Evolutionary conservation across 352 stramenopile genomes (phyloP), one percentile per base, ranked within the genome.

Genomic region (Phytopythium mirpurense): DNA sequence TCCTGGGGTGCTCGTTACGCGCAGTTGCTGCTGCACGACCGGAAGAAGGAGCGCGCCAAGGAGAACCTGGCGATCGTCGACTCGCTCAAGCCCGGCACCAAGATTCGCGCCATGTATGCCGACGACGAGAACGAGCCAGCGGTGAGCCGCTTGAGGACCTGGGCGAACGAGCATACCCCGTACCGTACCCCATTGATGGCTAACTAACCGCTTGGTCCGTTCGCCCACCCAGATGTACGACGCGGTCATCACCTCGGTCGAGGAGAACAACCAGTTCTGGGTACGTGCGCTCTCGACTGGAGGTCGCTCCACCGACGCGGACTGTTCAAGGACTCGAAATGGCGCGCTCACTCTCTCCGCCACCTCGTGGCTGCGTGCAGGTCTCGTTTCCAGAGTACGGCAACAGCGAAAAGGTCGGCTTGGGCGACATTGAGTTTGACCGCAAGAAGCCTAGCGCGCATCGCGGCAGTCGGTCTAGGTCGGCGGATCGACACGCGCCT

Each of bases 341-440:
- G n/a, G n/a, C n/a, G n/a, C n/a, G n/a, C n/a, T n/a, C n/a, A n/a
- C n/a, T n/a, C n/a, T n/a, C n/a, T n/a, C n/a, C n/a, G n/a, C n/a
- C n/a, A n/a, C n/a, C n/a, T n/a, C n/a, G n/a, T n/a, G n/a, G n/a
- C n/a, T 57, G 47, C 68, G 61, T 81, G 60, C 56, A 91, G 63
- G 90, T 98, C 4, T 96, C 92, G 11, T 99, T 99, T 67, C 86
- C 93, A 5, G 92, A 98, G 63, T 99, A 99, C 75, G 96, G 95
- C 29, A 99, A 98, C 67, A 87, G 78, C 18, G 95, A 98, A 59
- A 93, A 96, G 49, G 86, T 99, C 9, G 68, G 70, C 18, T 67
- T 99, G 15, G 96, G 96, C 18, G 95, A 98, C 57, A 96, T 99
- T 54, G 86, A 97, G 72, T 87, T 96, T 49, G 64, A 73, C 18